Conservation (phyloP, 768 basidiomycete genomes). For the Sistotremastrum suecicum region DNA sequence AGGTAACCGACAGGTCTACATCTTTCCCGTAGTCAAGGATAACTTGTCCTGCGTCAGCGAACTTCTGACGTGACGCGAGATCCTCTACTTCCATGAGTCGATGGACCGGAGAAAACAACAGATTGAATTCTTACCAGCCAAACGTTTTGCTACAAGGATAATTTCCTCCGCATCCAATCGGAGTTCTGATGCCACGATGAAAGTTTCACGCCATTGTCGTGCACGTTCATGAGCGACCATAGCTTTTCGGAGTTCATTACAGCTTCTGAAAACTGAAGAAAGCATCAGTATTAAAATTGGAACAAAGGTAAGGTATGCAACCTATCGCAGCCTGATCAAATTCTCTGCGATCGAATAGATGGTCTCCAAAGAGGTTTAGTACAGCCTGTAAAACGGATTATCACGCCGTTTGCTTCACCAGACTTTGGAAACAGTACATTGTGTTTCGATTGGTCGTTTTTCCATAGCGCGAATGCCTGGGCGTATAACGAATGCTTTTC, state of each 20-base stretch:
- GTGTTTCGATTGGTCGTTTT: conserved; percentile 40
- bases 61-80: conserved; percentile 63
- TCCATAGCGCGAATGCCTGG: conserved; percentile 63
- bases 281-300: neutral
- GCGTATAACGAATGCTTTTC: conserved; percentile 67
- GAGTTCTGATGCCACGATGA: conserved; percentile 55
- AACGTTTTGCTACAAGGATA: conserved; percentile 51
- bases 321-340: conserved; percentile 76
- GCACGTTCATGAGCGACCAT: conserved; percentile 83
- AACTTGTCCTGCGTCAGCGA: conserved; percentile 68
- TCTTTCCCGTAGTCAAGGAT: conserved; percentile 75
- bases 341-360: conserved; percentile 75
- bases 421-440: conserved; percentile 24
- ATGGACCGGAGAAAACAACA: conserved; percentile 4
- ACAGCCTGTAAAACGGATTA: conserved; percentile 32
- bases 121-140: conserved; percentile 48
- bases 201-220: conserved; percentile 83
- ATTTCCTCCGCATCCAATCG: conserved; percentile 41
- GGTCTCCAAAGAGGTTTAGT: conserved; percentile 67
- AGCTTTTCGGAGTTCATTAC: conserved; percentile 44
- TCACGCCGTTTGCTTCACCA: neutral
- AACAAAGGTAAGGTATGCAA: conserved; percentile 16
- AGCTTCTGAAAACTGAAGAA: conserved; percentile 60
- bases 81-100: conserved; percentile 40
- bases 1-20: conserved; percentile 58